A percentile compares a stretch with the other conserved stretches of the same genome.
Evolutionary conservation across 805 yeast species (phyloP).

Genomic region (Kazachstania kunashirensis): DNA sequence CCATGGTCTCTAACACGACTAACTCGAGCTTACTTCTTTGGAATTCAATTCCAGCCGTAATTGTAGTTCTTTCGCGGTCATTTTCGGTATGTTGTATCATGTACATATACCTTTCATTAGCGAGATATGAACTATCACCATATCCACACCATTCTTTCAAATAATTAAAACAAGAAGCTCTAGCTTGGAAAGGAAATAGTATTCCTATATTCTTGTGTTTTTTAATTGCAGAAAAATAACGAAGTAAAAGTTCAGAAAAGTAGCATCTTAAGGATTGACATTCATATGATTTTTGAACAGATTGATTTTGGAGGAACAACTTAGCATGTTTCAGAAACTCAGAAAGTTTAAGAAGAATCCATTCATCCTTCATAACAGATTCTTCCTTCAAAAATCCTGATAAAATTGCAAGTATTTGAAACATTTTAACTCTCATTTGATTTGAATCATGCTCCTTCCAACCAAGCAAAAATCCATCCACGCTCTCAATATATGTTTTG

Average conservation of each 20-base stretch:
- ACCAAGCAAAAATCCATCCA: conserved; percentile 48
- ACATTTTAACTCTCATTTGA: conserved; percentile 57
- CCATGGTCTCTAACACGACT: conserved; percentile 76
- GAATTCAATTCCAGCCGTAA: conserved; percentile 64
- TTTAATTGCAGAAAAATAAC: conserved; percentile 51
- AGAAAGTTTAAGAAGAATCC: conserved; percentile 57
- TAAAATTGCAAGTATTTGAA: conserved; percentile 67
- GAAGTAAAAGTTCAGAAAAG: conserved; percentile 74
- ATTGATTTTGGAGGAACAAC: conserved; percentile 43
- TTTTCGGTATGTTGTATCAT: conserved; percentile 40
- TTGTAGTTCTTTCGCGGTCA: conserved; percentile 40
- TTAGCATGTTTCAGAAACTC: conserved; percentile 54
- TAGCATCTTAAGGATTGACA: conserved; percentile 72
- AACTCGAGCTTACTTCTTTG: conserved; percentile 62
- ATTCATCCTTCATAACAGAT: conserved; percentile 49
- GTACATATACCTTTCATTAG: conserved; percentile 54
- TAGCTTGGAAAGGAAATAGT: conserved; percentile 79
- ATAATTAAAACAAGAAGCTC: conserved; percentile 71
- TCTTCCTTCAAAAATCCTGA: conserved; percentile 48
- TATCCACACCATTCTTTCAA: conserved; percentile 93
- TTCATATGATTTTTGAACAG: conserved; percentile 54
- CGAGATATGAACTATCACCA: conserved; percentile 53
- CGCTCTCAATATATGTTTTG: conserved; percentile 66
- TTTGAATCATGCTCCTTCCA: conserved; percentile 43
- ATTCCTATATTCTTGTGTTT: conserved; percentile 33